Evolutionary conservation across 2,329 filamentous ascomycete genomes (phyloP).

Genomic region (Ilyonectria mors-panacis): DNA sequence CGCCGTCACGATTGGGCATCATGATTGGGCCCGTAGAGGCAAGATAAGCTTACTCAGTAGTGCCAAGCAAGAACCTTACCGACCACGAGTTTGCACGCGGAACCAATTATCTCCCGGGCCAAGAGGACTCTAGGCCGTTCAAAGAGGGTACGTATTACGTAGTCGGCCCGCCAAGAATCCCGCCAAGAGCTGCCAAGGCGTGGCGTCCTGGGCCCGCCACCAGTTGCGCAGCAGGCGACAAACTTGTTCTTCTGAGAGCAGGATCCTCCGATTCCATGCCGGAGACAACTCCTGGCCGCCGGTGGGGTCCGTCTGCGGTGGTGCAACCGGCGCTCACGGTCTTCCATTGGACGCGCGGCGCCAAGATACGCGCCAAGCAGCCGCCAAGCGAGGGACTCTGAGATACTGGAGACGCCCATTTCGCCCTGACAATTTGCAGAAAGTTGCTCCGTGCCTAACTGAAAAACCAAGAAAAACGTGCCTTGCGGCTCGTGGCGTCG

Average conservation of each 20-base stretch:
- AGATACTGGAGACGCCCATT: constrained; percentile 18
- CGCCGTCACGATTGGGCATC: constrained; percentile 15
- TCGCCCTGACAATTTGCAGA: constrained; percentile 9
- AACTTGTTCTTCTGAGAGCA: constrained; percentile 14
- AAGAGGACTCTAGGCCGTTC: constrained; percentile 38
- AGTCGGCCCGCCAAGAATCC: not conserved
- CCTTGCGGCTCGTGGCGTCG: constrained; percentile 32
- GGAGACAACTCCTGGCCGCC: constrained; percentile 4
- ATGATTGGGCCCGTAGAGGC: constrained; percentile 18
- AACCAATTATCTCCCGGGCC: constrained; percentile 16
- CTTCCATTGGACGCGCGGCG: constrained; percentile 24
- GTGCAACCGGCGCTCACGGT: not conserved
- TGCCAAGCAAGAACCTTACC: constrained; percentile 43
- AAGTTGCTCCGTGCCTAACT: constrained; percentile 1
- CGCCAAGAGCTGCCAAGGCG: constrained; percentile 43
- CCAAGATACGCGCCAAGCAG: constrained; percentile 33
- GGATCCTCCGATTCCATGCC: constrained; percentile 19
- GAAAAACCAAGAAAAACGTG: not conserved
- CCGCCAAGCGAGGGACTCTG: constrained; percentile 32
- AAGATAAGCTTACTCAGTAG: constrained; percentile 44
- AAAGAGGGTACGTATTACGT: constrained; percentile 25
- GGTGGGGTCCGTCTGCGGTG: constrained; percentile 13
- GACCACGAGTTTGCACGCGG: constrained; percentile 32
- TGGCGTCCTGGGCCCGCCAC: constrained; percentile 15
- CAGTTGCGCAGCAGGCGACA: constrained; percentile 20